Evolutionary conservation across 1,284 basidiomycete genomes (phyloP).

Genomic region (Sporisorium scitamineum): DNA sequence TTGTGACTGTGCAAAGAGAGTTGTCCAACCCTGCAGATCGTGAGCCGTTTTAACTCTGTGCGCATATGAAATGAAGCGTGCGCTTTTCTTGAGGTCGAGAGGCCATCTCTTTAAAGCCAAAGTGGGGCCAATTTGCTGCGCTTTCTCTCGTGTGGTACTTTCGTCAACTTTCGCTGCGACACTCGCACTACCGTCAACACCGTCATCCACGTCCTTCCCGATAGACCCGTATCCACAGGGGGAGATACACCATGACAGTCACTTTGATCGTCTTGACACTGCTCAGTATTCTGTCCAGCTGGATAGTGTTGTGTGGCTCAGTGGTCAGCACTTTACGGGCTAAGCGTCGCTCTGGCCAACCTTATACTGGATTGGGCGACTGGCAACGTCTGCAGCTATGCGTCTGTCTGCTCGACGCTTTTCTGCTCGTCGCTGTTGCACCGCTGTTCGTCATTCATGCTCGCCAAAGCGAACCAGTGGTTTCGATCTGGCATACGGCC

Average conservation of each 20-base stretch:
- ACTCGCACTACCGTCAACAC: background rate
- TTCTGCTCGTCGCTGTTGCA: conserved; percentile 4
- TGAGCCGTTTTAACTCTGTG: conserved; percentile 1
- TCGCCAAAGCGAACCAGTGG: no score
- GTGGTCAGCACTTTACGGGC: background rate
- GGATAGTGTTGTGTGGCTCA: background rate
- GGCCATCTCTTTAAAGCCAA: no score
- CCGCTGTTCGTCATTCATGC: conserved; percentile 16
- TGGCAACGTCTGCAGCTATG: conserved; percentile 9
- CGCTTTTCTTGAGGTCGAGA: background rate
- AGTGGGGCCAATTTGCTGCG: background rate
- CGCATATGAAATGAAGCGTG: conserved; percentile 26
- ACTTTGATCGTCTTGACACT: conserved; percentile 1
- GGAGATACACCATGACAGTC: conserved; percentile 5
- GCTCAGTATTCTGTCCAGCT: conserved; percentile 5
- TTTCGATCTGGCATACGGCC: conserved; percentile 12
- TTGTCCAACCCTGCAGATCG: background rate
- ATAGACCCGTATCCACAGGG: background rate
- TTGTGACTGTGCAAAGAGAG: conserved; percentile 7
- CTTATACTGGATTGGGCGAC: background rate
- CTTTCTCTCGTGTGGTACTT: background rate
- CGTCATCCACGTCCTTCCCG: background rate
- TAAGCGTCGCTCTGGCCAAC: background rate
- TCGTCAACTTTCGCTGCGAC: background rate
- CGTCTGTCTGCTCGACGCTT: conserved; percentile 6